Percentiles rank a stretch among this genome's conserved stretches.
phyloP scores from a whole-genome alignment of 2,329 filamentous ascomycete species.

The Sarocladiaceae sp. region DNA sequence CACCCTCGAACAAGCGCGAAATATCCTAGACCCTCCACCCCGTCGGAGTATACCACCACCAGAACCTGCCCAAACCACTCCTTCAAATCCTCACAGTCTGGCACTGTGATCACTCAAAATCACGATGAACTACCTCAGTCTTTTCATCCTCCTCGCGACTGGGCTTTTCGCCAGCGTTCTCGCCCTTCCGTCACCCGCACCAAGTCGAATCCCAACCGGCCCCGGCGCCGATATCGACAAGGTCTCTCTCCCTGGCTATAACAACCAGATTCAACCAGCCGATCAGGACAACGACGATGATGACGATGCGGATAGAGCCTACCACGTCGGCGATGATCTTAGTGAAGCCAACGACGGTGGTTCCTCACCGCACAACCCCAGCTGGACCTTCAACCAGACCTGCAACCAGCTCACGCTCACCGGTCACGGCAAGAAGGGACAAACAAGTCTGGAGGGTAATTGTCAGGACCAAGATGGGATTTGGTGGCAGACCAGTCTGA shows the following conservation, averaged over 20 bases:
- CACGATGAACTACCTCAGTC: not conserved
- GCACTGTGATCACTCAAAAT: not conserved
- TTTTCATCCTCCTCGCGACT: not conserved
- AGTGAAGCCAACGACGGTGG: not conserved
- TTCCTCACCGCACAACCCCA: conserved; percentile 1
- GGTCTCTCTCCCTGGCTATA: conserved; percentile 2
- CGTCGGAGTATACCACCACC: no score
- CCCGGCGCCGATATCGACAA: conserved; percentile 3
- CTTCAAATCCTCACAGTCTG: not conserved
- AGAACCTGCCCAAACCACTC: no score
- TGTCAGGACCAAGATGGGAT: conserved; percentile 15
- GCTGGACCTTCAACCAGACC: conserved; percentile 9
- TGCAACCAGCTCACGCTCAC: conserved; percentile 18
- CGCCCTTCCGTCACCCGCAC: not conserved
- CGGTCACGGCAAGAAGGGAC: conserved; percentile 15
- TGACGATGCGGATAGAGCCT: not conserved
- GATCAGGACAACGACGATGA: not conserved
- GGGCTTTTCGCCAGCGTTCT: not conserved
- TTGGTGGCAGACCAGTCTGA: conserved; percentile 20
- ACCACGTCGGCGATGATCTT: not conserved
- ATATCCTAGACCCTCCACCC: no score
- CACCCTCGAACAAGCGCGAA: no score
- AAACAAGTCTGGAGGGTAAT: conserved; percentile 15
- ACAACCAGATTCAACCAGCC: conserved; percentile 1
- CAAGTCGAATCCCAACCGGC: not conserved